Conservation (phyloP, 73 alveolate species). For the Tetrahymena malaccensis region DNA sequence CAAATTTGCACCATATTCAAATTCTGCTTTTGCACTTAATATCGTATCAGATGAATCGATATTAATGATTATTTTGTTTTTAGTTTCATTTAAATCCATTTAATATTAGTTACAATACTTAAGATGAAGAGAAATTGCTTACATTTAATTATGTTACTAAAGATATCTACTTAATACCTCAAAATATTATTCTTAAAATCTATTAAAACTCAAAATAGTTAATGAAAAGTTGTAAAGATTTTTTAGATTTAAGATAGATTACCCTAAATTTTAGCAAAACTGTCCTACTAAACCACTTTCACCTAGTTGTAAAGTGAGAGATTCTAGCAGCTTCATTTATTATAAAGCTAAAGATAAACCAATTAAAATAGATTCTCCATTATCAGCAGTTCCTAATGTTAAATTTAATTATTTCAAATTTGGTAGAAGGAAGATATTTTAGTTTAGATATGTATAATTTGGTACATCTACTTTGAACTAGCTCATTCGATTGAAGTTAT, state of each 20-base stretch:
- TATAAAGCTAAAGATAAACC: background rate
- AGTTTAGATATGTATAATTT: background rate
- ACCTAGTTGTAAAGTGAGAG: background rate
- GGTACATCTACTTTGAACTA: background rate
- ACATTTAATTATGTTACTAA: background rate
- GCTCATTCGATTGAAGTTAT: too few relatives aligned
- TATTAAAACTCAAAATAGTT: background rate
- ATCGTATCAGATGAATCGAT: background rate
- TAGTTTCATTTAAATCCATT: background rate
- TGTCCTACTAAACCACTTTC: background rate
- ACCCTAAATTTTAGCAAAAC: background rate
- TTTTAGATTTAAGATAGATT: background rate
- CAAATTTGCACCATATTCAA: background rate
- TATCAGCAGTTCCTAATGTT: background rate
- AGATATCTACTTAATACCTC: background rate
- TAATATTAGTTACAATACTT: background rate
- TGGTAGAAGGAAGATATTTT: background rate
- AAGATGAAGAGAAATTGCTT: background rate
- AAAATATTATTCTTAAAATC: background rate
- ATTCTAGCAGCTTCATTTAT: background rate
- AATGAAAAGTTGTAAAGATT: background rate
- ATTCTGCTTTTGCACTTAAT: background rate
- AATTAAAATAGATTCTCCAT: background rate
- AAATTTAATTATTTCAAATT: too few relatives aligned
- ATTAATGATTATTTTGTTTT: too few relatives aligned